phyloP scores from a whole-genome alignment of 2,329 filamentous ascomycete species.

The Chalaropsis ovoidea region DNA sequence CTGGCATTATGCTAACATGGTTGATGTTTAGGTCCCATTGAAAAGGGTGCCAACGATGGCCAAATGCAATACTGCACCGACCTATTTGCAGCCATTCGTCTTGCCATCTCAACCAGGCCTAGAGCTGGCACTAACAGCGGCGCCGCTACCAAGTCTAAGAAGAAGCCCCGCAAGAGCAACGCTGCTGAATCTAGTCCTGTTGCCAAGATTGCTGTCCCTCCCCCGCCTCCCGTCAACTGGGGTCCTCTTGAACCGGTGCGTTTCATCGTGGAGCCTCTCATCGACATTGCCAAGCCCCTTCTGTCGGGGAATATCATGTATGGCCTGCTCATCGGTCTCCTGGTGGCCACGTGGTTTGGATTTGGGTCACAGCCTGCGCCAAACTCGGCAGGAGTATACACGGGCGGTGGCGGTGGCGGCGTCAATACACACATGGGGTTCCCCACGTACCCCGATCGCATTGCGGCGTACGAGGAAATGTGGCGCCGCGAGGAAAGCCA shows the following conservation, averaged over 20 bases:
- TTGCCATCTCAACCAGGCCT: slow-evolving; percentile 57
- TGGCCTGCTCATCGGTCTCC: slow-evolving; percentile 58
- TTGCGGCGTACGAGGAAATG: slow-evolving; percentile 83
- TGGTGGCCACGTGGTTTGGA: slow-evolving; percentile 66
- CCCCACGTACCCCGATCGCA: slow-evolving; percentile 49
- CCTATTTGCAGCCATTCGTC: slow-evolving; percentile 62
- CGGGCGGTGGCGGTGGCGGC: slow-evolving; percentile 18
- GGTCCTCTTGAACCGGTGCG: slow-evolving; percentile 72
- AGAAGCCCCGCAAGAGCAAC: slow-evolving; percentile 48
- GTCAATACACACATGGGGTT: slow-evolving; percentile 33
- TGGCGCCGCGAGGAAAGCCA: slow-evolving; percentile 82
- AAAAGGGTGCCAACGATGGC: slow-evolving; percentile 87
- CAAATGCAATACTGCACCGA: slow-evolving; percentile 76
- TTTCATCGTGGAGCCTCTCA: slow-evolving; percentile 56
- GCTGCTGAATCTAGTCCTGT: slow-evolving; percentile 36
- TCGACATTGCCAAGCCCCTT: slow-evolving; percentile 59
- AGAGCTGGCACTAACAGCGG: slow-evolving; percentile 40
- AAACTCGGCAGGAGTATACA: slow-evolving; percentile 30
- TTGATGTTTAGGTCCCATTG: slow-evolving; percentile 64
- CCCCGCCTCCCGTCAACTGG: slow-evolving; percentile 49
- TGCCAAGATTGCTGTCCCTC: slow-evolving; percentile 34
- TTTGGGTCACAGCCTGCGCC: slow-evolving; percentile 41
- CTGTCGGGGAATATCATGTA: slow-evolving; percentile 70
- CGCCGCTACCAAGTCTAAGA: slow-evolving; percentile 48
- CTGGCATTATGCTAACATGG: slow-evolving; percentile 21